Conservation (phyloP, 192 early-diverging fungal species). For the Coemansia umbellata region DNA sequence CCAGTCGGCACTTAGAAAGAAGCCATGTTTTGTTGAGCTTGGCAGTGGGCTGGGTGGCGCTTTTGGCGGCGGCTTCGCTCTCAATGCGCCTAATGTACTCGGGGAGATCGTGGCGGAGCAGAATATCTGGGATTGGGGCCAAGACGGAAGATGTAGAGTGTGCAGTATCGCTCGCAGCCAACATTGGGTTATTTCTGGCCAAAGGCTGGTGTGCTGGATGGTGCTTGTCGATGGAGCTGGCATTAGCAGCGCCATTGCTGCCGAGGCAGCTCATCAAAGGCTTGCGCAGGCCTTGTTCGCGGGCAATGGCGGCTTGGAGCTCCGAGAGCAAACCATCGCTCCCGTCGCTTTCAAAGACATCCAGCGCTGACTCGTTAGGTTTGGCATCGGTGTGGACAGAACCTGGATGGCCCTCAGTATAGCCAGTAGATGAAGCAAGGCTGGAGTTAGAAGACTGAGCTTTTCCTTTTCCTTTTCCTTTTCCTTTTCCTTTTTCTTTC, state of each 20-base stretch:
- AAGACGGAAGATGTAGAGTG: background rate
- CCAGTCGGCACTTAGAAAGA: conserved; percentile 13
- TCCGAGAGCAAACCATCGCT: conserved; percentile 1
- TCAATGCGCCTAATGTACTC: conserved; percentile 24
- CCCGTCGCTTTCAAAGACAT: no score
- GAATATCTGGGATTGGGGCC: conserved; percentile 29
- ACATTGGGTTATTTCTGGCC: no score
- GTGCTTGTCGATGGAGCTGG: background rate
- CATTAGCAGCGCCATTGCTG: background rate
- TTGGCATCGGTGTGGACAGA: background rate
- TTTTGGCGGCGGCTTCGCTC: background rate
- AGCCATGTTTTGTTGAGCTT: conserved; percentile 25
- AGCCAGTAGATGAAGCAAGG: background rate
- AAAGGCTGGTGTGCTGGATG: background rate
- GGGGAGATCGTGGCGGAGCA: conserved; percentile 24
- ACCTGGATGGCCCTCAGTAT: background rate
- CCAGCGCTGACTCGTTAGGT: background rate
- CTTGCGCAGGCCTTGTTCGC: conserved; percentile 16
- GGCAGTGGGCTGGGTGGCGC: background rate
- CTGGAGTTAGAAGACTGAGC: no score
- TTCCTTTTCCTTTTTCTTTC: background rate
- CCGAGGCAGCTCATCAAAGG: conserved; percentile 8
- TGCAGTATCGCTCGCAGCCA: background rate
- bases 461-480: conserved; percentile 32
- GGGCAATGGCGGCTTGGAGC: conserved; percentile 22